These are phyloP conservation scores for Auricularia auricula-judae DNA, from an alignment of 768 basidiomycete genomes.

Conservation along the genomic window DNA sequence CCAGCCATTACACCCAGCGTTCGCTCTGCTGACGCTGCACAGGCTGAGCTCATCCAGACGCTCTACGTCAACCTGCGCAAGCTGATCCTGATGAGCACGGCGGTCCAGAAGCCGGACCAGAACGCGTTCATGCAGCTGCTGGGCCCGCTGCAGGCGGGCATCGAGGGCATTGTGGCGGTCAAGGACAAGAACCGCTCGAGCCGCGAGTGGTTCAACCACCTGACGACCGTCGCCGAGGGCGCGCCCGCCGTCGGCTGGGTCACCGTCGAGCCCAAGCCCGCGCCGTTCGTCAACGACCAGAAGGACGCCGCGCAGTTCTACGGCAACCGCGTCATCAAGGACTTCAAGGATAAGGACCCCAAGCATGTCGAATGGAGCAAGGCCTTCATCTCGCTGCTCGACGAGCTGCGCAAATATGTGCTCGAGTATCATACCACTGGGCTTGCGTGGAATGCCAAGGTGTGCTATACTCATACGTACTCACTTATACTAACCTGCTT, in stretches of 20 bases:
- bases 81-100: slow-evolving; percentile 53
- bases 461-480: slow-evolving; percentile 15
- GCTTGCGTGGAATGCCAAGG: slow-evolving; percentile 80
- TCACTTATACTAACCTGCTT: neutral
- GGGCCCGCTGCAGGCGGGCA: slow-evolving; percentile 53
- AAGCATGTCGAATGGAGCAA: slow-evolving; percentile 87
- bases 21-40: neutral
- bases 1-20: slow-evolving; percentile 3
- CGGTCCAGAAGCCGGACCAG: slow-evolving; percentile 72
- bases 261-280: slow-evolving; percentile 68
- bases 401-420: slow-evolving; percentile 73
- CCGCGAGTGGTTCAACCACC: slow-evolving; percentile 72
- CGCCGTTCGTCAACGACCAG: slow-evolving; percentile 63
- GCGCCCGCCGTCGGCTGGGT: slow-evolving; percentile 83
- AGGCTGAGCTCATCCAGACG: slow-evolving; percentile 62
- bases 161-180: slow-evolving; percentile 66
- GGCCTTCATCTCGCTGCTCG: slow-evolving; percentile 55
- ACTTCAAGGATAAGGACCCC: slow-evolving; percentile 87
- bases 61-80: slow-evolving; percentile 58
- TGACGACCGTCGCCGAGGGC: slow-evolving; percentile 75
- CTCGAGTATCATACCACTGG: slow-evolving; percentile 80
- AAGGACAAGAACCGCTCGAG: slow-evolving; percentile 76
- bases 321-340: slow-evolving; percentile 80
- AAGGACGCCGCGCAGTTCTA: slow-evolving; percentile 85
- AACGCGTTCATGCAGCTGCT: slow-evolving; percentile 47